Evolutionary conservation across 1,284 basidiomycete species (phyloP), one percentile per base, ranked within the genome.

Genomic region (Hortiboletus rubellus): DNA sequence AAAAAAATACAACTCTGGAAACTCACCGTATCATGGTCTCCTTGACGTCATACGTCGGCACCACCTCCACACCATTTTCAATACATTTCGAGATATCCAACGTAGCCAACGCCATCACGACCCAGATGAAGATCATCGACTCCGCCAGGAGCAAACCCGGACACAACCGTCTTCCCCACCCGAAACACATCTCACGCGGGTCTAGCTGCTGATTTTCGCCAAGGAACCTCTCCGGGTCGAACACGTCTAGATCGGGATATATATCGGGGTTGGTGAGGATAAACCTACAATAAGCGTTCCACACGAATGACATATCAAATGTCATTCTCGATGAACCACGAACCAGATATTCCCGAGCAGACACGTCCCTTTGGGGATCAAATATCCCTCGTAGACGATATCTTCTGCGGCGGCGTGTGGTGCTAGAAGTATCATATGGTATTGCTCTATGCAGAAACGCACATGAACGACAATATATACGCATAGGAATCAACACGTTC

Each of bases 321-420:
- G 22, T 22, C 22, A 22, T 3, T 22, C 22, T 22, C 22, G 22
- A 22, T 22, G 22, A 22, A 22, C 22, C 36, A 58, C 58, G 9
- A 10, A 66, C 65, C 62, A 66, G 10, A 61, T 42, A 41, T 63
- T 68, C 31, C 46, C 17, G 4, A 74, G 4, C 1, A 71, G 47
- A 17, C 55, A 41, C 5, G 69, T 61, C 14, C 72, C 74, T 55
- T 77, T 76, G 6, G 77, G 77, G 10, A 78, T 76, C 2, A 72
- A 46, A 51, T 74, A 73, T 10, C 75, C 76, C 5, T 66, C 47
- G 49, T 72, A 66, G 10, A 72, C 53, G 3, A 70, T 64, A n/a
- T 78, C 76, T 44, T 76, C 66, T 10, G 62, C 67, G 0, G 69
- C 64, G 6, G 74, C 70, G 58, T 66, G 45, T 17, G 73, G 68